Evolutionary conservation across 148 eudicot genomes (phyloP).

Genomic region (Rhododendron simsii): DNA sequence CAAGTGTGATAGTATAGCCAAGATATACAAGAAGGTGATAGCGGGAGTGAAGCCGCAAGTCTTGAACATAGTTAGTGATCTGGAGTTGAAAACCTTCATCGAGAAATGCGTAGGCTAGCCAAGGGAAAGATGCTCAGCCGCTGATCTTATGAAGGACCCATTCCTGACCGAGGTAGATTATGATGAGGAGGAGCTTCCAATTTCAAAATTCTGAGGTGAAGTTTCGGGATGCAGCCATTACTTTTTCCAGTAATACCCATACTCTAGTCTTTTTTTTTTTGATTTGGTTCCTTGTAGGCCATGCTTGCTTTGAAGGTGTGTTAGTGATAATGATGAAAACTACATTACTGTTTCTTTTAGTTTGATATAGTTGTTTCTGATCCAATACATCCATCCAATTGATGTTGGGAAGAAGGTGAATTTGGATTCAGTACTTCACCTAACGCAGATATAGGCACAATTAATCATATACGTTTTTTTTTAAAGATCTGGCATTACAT

Average conservation of each 20-base stretch:
- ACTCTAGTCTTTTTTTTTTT: background rate
- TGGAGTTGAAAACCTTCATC: slow-evolving; percentile 64
- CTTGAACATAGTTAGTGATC: slow-evolving; percentile 42
- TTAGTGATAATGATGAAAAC: background rate
- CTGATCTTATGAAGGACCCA: slow-evolving; percentile 65
- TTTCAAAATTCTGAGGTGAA: background rate
- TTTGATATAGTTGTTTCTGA: background rate
- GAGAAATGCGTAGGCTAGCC: slow-evolving; percentile 66
- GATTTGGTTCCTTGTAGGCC: background rate
- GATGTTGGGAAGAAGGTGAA: background rate
- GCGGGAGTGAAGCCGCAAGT: background rate
- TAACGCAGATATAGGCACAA: background rate
- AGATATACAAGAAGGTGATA: no score
- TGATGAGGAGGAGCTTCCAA: slow-evolving; percentile 27
- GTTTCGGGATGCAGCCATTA: background rate
- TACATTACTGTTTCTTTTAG: background rate
- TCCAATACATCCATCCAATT: background rate
- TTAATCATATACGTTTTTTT: no score
- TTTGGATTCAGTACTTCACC: background rate
- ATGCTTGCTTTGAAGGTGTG: background rate
- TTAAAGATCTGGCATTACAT: no score
- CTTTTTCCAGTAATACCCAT: background rate
- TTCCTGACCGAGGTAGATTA: slow-evolving; percentile 34
- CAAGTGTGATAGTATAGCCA: no score
- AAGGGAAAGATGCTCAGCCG: slow-evolving; percentile 60